Evolutionary conservation across 305 asterid genomes (phyloP).

Genomic region (Rubia peregrina): DNA sequence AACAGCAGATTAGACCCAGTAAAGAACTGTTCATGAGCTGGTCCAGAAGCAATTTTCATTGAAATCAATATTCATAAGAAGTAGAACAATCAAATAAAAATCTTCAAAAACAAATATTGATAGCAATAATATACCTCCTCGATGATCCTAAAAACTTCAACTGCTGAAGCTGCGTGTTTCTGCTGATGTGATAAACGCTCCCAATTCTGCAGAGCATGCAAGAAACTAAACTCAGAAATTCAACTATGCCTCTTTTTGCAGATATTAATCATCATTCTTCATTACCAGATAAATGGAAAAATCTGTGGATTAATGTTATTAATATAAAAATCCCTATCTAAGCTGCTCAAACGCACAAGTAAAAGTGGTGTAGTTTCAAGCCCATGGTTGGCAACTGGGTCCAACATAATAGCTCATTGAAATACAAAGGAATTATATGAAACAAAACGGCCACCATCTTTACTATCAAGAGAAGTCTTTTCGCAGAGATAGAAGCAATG

Average conservation of each 20-base stretch:
- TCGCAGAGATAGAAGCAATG: not conserved
- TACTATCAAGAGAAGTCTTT: not conserved
- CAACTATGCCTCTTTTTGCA: not conserved
- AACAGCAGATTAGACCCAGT: not conserved
- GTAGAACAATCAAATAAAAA: not conserved
- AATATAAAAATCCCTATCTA: not conserved
- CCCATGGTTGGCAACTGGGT: not conserved
- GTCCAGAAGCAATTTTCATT: not conserved
- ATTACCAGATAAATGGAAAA: not conserved
- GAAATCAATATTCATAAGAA: not conserved
- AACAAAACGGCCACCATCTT: not conserved
- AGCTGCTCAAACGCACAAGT: not conserved
- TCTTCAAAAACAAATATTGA: not conserved
- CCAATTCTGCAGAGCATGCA: constrained; percentile 60
- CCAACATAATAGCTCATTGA: not conserved
- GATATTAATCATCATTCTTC: constrained; percentile 2
- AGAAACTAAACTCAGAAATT: constrained; percentile 5
- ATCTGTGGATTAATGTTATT: not conserved
- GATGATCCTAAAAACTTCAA: constrained; percentile 93
- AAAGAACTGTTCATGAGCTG: not conserved
- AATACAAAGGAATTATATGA: not conserved
- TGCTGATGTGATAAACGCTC: constrained; percentile 84
- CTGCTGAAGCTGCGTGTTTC: constrained; percentile 93
- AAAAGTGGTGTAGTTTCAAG: not conserved
- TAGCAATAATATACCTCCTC: constrained; percentile 63